phyloP scores from a whole-genome alignment of 805 yeast species.

The Starmerella potacharoeniae region DNA sequence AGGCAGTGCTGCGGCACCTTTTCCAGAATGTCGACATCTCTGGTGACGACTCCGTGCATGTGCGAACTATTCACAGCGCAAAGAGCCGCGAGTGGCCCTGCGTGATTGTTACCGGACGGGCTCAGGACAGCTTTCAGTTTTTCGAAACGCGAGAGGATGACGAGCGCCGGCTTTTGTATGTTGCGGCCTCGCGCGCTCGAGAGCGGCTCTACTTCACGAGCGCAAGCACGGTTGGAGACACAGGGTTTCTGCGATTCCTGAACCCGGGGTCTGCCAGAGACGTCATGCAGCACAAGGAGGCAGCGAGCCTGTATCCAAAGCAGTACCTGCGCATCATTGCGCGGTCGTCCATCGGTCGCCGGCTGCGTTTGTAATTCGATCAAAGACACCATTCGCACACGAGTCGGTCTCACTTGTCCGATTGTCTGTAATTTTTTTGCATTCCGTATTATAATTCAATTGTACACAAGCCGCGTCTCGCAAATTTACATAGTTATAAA shows the following conservation, averaged over 20 bases:
- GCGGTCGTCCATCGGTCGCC: not conserved
- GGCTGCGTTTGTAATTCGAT: not conserved
- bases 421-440: too few species aligned
- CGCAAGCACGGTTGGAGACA: not conserved
- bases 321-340: not conserved
- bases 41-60: slow-evolving; percentile 5
- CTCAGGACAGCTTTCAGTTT: not conserved
- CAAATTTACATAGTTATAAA: too few species aligned
- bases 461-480: too few species aligned
- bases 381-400: too few species aligned
- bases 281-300: not conserved
- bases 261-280: not conserved
- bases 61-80: slow-evolving; percentile 17
- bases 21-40: not conserved
- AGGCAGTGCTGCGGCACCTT: not conserved
- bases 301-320: not conserved
- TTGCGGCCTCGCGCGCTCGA: slow-evolving; percentile 25
- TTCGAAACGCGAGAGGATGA: slow-evolving; percentile 9
- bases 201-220: slow-evolving; percentile 8
- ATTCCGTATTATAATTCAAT: too few species aligned
- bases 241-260: not conserved
- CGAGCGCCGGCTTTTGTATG: slow-evolving; percentile 24
- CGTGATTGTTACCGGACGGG: slow-evolving; percentile 12
- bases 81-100: slow-evolving; percentile 20
- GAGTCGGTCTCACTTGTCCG: too few species aligned